These are phyloP conservation scores for Pochonia chlamydosporia DNA, from an alignment of 2,329 filamentous ascomycete genomes.

Conservation along the genomic window DNA sequence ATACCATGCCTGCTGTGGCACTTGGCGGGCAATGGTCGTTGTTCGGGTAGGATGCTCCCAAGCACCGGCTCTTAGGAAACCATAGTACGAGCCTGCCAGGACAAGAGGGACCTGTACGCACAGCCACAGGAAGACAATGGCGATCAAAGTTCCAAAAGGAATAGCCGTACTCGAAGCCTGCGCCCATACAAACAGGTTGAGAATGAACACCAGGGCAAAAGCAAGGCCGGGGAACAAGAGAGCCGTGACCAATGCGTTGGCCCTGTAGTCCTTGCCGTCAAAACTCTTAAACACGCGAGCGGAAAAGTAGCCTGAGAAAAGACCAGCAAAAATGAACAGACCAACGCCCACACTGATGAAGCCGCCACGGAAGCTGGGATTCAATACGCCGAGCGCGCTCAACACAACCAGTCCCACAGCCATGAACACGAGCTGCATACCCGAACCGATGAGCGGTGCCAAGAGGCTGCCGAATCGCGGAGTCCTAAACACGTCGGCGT, in stretches of 20 bases:
- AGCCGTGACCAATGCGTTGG: conserved; percentile 73
- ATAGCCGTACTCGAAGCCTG: conserved; percentile 84
- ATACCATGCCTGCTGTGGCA: conserved; percentile 74
- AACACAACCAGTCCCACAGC: conserved; percentile 64
- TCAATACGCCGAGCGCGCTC: conserved; percentile 71
- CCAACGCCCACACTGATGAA: conserved; percentile 81
- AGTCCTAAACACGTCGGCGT: conserved; percentile 80
- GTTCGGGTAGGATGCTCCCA: conserved; percentile 84
- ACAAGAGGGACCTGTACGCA: conserved; percentile 82
- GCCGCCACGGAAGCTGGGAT: conserved; percentile 83
- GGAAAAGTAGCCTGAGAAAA: conserved; percentile 85
- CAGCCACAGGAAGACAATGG: conserved; percentile 71
- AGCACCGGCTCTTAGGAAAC: conserved; percentile 58
- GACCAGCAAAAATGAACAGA: conserved; percentile 74
- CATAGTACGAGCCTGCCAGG: conserved; percentile 73
- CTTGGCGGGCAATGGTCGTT: conserved; percentile 62
- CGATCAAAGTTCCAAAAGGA: conserved; percentile 72
- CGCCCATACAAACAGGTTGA: conserved; percentile 87
- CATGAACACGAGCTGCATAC: conserved; percentile 84
- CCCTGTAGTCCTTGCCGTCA: conserved; percentile 66
- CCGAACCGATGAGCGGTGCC: conserved; percentile 76
- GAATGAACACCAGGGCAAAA: conserved; percentile 68
- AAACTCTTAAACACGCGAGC: conserved; percentile 79
- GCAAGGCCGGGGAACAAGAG: conserved; percentile 72
- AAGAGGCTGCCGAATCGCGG: conserved; percentile 66